A percentile compares a stretch with the other conserved stretches of the same genome.
phyloP scores from a whole-genome alignment of 2,329 filamentous ascomycete species.

The Cercospora nicotianae region DNA sequence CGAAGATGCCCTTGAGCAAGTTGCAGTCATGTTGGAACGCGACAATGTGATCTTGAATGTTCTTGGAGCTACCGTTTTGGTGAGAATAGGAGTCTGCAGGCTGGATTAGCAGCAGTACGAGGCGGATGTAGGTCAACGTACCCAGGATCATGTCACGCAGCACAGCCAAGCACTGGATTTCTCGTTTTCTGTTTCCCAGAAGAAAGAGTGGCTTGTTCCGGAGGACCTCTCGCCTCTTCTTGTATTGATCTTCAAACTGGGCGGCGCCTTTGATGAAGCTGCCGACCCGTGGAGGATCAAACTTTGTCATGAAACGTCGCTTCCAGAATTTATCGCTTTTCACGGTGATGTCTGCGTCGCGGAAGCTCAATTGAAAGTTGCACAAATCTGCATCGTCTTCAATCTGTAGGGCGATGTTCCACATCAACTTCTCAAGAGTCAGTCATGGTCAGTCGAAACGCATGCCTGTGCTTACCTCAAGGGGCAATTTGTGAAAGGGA shows the following conservation, averaged over 20 bases:
- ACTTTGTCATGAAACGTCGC: slow-evolving; percentile 44
- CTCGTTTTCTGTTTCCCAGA: slow-evolving; percentile 29
- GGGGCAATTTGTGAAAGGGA: slow-evolving; percentile 30
- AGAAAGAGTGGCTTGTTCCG: slow-evolving; percentile 32
- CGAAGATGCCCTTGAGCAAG: slow-evolving; percentile 13
- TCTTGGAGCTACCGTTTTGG: neutral
- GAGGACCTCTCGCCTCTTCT: slow-evolving; percentile 34
- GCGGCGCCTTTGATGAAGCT: slow-evolving; percentile 28
- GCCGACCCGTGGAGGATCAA: slow-evolving; percentile 38
- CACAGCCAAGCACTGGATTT: slow-evolving; percentile 41
- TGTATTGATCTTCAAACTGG: slow-evolving; percentile 42
- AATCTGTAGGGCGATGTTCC: slow-evolving; percentile 42
- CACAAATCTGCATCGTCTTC: slow-evolving; percentile 47
- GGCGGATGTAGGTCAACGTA: slow-evolving; percentile 32
- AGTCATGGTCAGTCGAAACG: neutral
- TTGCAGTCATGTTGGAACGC: slow-evolving; percentile 8
- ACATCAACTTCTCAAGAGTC: slow-evolving; percentile 40
- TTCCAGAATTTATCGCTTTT: slow-evolving; percentile 52
- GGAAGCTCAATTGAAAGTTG: slow-evolving; percentile 45
- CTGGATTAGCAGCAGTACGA: slow-evolving; percentile 15
- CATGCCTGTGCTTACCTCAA: slow-evolving; percentile 29
- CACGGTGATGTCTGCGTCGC: slow-evolving; percentile 42
- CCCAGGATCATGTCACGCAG: slow-evolving; percentile 48
- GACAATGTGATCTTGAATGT: neutral
- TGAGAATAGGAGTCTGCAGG: slow-evolving; percentile 12